A percentile compares a stretch with the other conserved stretches of the same genome.
phyloP scores from a whole-genome alignment of 2,329 filamentous ascomycete genomes.

The Leptographium lundbergii region DNA sequence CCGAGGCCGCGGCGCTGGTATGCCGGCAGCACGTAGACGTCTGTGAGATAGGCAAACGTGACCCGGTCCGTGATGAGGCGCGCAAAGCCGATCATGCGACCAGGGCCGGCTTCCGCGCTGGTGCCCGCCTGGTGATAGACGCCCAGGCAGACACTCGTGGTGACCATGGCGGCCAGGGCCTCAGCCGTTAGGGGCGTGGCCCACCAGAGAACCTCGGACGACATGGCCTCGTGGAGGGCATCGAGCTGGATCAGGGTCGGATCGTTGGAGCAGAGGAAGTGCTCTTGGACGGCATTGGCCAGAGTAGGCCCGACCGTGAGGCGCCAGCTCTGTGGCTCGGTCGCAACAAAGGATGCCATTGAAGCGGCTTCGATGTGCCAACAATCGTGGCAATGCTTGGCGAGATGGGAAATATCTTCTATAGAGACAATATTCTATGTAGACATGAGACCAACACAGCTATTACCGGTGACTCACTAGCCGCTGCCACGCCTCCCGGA shows the following conservation, averaged over 20 bases:
- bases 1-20: conserved; percentile 51
- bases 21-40: conserved; percentile 50
- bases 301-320: not conserved
- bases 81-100: conserved; percentile 37
- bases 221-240: conserved; percentile 42
- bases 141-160: conserved; percentile 47
- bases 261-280: conserved; percentile 50
- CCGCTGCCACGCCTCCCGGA: no score
- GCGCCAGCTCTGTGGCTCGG: not conserved
- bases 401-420: not conserved
- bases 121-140: conserved; percentile 28
- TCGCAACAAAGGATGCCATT: not conserved
- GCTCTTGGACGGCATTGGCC: conserved; percentile 17
- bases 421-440: not conserved
- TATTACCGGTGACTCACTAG: not conserved
- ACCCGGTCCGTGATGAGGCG: conserved; percentile 58
- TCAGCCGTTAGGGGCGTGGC: conserved; percentile 33
- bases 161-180: conserved; percentile 35
- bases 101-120: not conserved
- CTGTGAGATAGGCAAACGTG: conserved; percentile 57
- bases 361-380: no score
- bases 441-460: no score
- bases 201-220: conserved; percentile 37
- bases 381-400: no score
- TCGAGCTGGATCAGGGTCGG: conserved; percentile 38